A percentile compares a stretch with the other conserved stretches of the same genome.
Conservation (phyloP, 371 early-diverging fungal species). For the Sporodiniella umbellata region DNA sequence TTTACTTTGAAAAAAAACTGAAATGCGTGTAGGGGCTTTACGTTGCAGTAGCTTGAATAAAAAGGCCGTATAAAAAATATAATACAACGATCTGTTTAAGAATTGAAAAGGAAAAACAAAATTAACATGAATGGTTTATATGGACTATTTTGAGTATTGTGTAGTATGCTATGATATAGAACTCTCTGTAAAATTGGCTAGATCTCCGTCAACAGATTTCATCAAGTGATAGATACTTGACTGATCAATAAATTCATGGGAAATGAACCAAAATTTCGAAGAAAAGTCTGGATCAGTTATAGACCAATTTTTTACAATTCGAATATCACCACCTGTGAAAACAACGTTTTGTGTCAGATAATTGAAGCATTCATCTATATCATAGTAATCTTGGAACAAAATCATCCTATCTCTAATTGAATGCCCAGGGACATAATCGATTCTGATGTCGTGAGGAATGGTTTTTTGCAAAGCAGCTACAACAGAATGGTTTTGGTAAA, state of each 20-base stretch:
- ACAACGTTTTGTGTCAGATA: slow-evolving; percentile 34
- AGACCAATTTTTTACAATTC: slow-evolving; percentile 47
- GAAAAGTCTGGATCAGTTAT: slow-evolving; percentile 34
- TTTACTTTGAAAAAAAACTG: too few relatives aligned
- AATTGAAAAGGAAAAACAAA: too few relatives aligned
- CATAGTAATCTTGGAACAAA: slow-evolving; percentile 40
- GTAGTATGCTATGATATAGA: background rate
- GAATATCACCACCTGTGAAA: slow-evolving; percentile 49
- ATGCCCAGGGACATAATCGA: slow-evolving; percentile 33
- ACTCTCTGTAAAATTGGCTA: background rate
- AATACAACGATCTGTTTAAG: too few relatives aligned
- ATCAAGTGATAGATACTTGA: background rate
- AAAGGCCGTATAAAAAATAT: too few relatives aligned
- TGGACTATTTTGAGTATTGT: too few relatives aligned
- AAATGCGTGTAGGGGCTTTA: too few relatives aligned
- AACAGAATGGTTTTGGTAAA: background rate
- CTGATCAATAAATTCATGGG: slow-evolving; percentile 22
- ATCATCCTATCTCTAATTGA: slow-evolving; percentile 40
- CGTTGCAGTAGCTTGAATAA: too few relatives aligned
- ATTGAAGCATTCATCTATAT: slow-evolving; percentile 41
- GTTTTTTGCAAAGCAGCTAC: slow-evolving; percentile 37
- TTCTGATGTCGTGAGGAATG: slow-evolving; percentile 42
- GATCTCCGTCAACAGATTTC: background rate
- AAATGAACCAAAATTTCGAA: slow-evolving; percentile 50
- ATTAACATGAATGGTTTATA: too few relatives aligned